A percentile compares a stretch with the other conserved stretches of the same genome.
Evolutionary conservation across 2,329 filamentous ascomycete genomes (phyloP).

Genomic region (Dactylonectria macrodidyma): DNA sequence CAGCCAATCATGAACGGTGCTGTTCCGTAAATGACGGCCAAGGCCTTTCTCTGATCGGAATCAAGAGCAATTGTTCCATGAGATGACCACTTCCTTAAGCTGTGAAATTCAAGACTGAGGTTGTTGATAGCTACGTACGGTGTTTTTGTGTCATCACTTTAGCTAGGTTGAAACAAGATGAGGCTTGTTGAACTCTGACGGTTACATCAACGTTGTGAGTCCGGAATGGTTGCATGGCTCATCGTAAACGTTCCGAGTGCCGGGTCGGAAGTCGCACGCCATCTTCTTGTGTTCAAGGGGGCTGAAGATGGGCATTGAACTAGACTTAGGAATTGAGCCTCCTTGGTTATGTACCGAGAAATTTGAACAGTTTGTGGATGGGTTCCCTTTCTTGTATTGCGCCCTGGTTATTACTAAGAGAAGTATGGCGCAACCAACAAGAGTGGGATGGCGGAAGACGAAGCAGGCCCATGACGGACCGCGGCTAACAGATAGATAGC

Average conservation of each 20-base stretch:
- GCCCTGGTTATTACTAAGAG: conserved; percentile 5
- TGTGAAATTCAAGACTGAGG: background rate
- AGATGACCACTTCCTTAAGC: background rate
- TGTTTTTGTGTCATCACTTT: background rate
- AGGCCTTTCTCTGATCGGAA: background rate
- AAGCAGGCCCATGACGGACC: conserved; percentile 20
- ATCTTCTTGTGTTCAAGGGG: background rate
- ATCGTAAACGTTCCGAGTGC: background rate
- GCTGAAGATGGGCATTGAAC: background rate
- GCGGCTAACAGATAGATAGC: conserved; percentile 5
- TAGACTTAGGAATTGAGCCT: background rate
- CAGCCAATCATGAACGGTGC: background rate
- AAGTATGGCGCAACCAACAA: conserved; percentile 33
- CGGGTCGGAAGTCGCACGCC: background rate
- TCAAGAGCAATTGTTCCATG: background rate
- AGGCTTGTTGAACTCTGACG: background rate
- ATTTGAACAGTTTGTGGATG: background rate
- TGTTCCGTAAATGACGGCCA: background rate
- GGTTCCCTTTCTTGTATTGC: background rate
- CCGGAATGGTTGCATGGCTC: too few relatives aligned
- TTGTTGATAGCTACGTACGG: too few relatives aligned
- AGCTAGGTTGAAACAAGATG: background rate
- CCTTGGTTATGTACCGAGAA: background rate
- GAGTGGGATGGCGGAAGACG: conserved; percentile 37
- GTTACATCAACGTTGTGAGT: background rate